Conservation (phyloP, 2,329 filamentous ascomycete genomes). For the Diaporthe capsici region DNA sequence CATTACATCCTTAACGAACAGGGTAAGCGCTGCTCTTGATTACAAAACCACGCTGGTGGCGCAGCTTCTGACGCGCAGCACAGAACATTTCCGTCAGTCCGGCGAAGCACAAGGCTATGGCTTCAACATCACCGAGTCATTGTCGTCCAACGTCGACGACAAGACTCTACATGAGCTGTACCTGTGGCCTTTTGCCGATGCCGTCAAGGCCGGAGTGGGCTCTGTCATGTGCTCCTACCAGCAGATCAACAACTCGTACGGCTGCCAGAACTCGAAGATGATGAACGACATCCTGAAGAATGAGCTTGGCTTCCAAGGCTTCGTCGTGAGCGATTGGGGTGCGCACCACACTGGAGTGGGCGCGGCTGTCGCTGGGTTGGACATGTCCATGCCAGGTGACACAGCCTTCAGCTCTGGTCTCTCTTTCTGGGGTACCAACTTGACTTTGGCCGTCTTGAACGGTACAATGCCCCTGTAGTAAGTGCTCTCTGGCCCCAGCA, state of each 20-base stretch:
- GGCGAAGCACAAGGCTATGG: conserved; percentile 70
- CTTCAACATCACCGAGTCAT: conserved; percentile 71
- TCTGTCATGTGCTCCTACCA: conserved; percentile 69
- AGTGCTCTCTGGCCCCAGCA: not conserved
- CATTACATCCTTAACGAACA: conserved; percentile 81
- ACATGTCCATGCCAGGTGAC: conserved; percentile 93
- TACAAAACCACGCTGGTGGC: not conserved
- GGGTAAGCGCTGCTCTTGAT: conserved; percentile 49
- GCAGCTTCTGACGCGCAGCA: conserved; percentile 29
- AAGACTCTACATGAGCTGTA: conserved; percentile 74
- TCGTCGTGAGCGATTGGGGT: conserved; percentile 70
- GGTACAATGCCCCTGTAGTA: conserved; percentile 85
- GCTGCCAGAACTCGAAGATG: conserved; percentile 75
- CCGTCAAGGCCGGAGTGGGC: conserved; percentile 67
- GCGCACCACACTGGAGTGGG: conserved; percentile 79
- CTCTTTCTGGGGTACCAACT: conserved; percentile 87
- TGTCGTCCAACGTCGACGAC: conserved; percentile 70
- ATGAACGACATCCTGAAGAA: conserved; percentile 75
- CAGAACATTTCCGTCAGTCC: conserved; percentile 79
- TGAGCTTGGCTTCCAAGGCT: conserved; percentile 77
- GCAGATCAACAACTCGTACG: conserved; percentile 76
- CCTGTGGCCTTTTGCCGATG: conserved; percentile 75
- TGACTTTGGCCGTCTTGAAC: conserved; percentile 90
- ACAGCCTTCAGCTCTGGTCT: conserved; percentile 79
- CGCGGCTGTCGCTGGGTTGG: conserved; percentile 75